Evolutionary conservation across 495 filamentous ascomycete species (phyloP), one percentile per base, ranked within the genome.

Genomic region (Cetradonia linearis): DNA sequence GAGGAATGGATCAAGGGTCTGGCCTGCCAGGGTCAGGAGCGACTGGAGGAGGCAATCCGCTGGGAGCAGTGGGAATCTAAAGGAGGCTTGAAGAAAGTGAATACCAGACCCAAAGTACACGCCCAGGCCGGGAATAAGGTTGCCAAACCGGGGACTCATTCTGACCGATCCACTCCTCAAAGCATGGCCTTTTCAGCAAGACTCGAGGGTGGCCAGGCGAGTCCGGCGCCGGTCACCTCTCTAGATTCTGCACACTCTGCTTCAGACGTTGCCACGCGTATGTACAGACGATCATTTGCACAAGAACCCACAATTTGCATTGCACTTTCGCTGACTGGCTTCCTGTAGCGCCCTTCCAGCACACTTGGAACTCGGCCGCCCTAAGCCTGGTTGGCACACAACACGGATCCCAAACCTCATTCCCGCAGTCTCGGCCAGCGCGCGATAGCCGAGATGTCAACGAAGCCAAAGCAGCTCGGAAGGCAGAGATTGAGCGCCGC

Each of bases 1-100:
- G 83, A 85, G 49, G 86, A 89, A 68, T 91, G 87, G 87, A 70
- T 83, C 7, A 89, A 88, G 69, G 86, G 86, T 14, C 77, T 91
- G 3, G 78, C 78, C 44, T 70, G 62, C 13, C 77, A 79, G 59
- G 83, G 86, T n/a, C 80, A 78, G 60, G 74, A 81, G 34, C 58
- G 73, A 20, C 40, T 78, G 40, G 71, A 74, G 28, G 82, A 88
- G 63, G 73, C 80, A 23, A 72, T 76, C 25, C 81, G 83, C 31
- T 89, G 87, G 82, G 87, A 90, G 67, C 81, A 79, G 55, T 91
- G 83, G 78, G 83, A 85, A 57, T 70, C 70, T 18, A 69, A 70
- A 54, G 76, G 78, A n/a, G 77, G 77, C 23, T 46, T 71, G 30
- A 64, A 59, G 49, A 64, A 52, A 37, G 37, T 64, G 23, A 66